Evolutionary conservation across 306 rosid genomes (phyloP), one percentile per base, ranked within the genome.

Genomic region (Vigna radiata): DNA sequence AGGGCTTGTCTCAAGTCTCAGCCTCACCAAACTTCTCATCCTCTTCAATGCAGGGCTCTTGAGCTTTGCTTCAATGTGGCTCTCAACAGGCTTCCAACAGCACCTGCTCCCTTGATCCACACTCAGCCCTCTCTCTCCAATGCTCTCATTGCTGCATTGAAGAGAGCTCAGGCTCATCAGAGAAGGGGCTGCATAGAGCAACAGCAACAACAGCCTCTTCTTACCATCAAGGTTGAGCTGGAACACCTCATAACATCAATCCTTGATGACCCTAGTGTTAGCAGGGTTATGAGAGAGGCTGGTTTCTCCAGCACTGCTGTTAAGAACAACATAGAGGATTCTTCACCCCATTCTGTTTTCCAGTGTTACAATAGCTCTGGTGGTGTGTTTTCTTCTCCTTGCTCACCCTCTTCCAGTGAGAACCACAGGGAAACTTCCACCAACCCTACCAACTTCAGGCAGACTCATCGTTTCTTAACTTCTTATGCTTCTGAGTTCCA

Each of bases 41-140:
- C 93, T 65, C 93, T 91, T 47, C 96, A 93, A 37, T 88, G 90
- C 80, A 82, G 95, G 69, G 97, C 98, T 59, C 95, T 93, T 33
- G 98, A 93, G 85, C 91, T 93, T 15, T 93, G 96, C 82, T 93
- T 93, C 90, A 93, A 90, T 58, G 98, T 93, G 41, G 95, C 98
- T 27, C 98, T 93, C 67, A 91, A 91, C 68, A 72, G 98, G 61
- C 93, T 91, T n/a, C 98, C 96, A 49, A 88, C 98, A 16, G 69
- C 89, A 1, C 89, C 94, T 5, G 63, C 85, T 64, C 90, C 96
- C 74, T 68, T 88, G 39, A 83, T 89, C 72, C 97, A 93, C 68
- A 67, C 84, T 41, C 93, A 86, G 58, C 95, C 98, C 29, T 88
- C 91, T 76, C 88, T 93, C 33, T 93, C 98, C 31, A 93, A 93